These are phyloP conservation scores for Chlorophyllum brunneum DNA, from an alignment of 768 basidiomycete species.

Conservation along the genomic window DNA sequence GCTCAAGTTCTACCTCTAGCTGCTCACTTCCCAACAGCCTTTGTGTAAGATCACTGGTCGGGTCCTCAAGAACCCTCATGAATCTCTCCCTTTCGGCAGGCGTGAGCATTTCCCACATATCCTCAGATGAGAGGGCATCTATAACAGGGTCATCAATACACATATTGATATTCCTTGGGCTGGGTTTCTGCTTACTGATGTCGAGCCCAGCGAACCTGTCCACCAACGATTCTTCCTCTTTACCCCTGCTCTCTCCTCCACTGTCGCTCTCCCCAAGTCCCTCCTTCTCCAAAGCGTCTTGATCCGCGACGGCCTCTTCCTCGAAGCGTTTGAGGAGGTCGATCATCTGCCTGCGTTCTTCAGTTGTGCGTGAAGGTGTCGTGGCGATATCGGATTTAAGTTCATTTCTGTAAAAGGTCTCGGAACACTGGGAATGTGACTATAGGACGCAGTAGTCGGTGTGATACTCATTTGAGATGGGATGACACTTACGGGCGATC, in stretches of 20 bases:
- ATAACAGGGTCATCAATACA: background rate
- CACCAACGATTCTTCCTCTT: conserved; percentile 39
- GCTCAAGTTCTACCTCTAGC: conserved; percentile 40
- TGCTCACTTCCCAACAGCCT: conserved; percentile 57
- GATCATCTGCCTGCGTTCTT: conserved; percentile 65
- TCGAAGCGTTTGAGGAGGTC: conserved; percentile 71
- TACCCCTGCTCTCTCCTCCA: conserved; percentile 37
- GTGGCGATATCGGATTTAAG: conserved; percentile 59
- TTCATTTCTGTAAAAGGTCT: conserved; percentile 76
- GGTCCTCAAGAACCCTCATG: conserved; percentile 52
- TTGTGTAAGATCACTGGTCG: conserved; percentile 55
- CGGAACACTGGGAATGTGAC: conserved; percentile 75
- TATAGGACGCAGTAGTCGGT: conserved; percentile 10
- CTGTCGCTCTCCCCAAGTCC: conserved; percentile 26
- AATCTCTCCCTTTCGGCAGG: conserved; percentile 61
- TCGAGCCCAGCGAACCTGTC: conserved; percentile 53
- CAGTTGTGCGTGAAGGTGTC: conserved; percentile 47
- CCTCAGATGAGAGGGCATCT: conserved; percentile 56
- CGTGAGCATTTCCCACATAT: conserved; percentile 59
- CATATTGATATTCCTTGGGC: background rate
- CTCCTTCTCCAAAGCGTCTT: conserved; percentile 17
- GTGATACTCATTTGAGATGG: background rate
- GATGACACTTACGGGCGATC: conserved; percentile 50
- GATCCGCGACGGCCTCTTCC: conserved; percentile 42
- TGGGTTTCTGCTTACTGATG: conserved; percentile 43